Percentiles rank a stretch among this genome's conserved stretches.
Evolutionary conservation across 164 flowering plant genomes (phyloP).

Genomic region (Brasenia schreberi): DNA sequence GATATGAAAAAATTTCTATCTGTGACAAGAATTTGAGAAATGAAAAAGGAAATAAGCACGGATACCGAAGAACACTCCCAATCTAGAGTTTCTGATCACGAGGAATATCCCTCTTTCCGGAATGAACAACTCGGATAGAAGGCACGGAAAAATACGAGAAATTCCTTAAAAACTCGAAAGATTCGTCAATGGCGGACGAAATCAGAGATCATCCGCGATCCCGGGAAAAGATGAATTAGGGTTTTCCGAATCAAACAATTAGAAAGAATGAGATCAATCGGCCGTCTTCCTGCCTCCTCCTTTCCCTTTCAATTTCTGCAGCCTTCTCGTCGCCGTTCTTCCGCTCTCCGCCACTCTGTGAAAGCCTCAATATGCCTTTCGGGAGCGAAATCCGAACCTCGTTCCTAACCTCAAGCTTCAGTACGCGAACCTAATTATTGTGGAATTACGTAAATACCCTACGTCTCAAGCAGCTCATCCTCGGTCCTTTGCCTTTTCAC

Average conservation of each 20-base stretch:
- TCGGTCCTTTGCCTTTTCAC: background rate
- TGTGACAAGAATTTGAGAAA: background rate
- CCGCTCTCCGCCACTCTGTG: background rate
- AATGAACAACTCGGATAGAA: background rate
- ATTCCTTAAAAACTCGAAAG: background rate
- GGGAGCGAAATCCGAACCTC: background rate
- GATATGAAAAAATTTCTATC: background rate
- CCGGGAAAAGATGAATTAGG: background rate
- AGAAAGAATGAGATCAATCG: background rate
- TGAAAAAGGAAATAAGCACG: background rate
- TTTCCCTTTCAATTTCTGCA: background rate
- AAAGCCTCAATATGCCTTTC: background rate
- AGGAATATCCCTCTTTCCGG: no score
- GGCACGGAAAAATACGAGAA: background rate
- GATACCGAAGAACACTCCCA: background rate
- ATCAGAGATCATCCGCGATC: background rate
- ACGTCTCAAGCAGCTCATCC: background rate
- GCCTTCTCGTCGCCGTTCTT: no score
- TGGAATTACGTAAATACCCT: background rate
- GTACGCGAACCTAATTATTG: background rate
- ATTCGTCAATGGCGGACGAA: background rate
- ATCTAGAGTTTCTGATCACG: background rate
- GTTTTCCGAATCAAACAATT: background rate
- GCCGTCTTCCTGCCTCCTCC: background rate
- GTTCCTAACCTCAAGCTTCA: background rate